Conservation (phyloP, 2,329 filamentous ascomycete species). For the Waltergamsia citrina region DNA sequence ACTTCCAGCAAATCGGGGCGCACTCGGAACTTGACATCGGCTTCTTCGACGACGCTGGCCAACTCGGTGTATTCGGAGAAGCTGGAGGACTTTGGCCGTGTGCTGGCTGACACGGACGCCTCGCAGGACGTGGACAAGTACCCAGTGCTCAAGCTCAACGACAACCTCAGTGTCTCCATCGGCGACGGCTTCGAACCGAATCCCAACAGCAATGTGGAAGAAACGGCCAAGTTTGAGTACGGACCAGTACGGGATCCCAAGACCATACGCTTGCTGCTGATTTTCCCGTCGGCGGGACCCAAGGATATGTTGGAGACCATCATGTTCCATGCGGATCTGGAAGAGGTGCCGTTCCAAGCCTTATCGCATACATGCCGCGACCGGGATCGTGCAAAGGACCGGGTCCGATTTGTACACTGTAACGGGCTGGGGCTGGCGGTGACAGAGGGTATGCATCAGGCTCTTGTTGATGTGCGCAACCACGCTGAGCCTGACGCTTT, state of each 20-base stretch:
- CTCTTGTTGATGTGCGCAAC: conserved; percentile 8
- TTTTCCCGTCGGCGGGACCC: conserved; percentile 5
- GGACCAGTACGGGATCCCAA: conserved; percentile 7
- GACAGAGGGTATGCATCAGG: conserved; percentile 6
- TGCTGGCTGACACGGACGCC: neutral
- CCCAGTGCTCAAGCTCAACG: conserved; percentile 7
- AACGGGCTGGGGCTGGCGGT: conserved; percentile 7
- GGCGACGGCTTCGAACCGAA: conserved; percentile 9
- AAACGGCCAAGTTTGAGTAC: conserved; percentile 6
- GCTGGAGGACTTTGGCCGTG: conserved; percentile 2
- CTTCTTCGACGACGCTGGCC: conserved; percentile 2
- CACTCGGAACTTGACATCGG: neutral
- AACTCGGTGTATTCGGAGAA: conserved; percentile 5
- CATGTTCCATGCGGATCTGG: conserved; percentile 9
- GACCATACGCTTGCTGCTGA: conserved; percentile 8
- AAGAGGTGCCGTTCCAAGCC: conserved; percentile 9
- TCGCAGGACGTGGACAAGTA: conserved; percentile 7
- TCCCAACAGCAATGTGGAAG: conserved; percentile 5
- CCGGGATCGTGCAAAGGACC: no score
- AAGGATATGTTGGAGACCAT: conserved; percentile 9
- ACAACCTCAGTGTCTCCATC: conserved; percentile 8
- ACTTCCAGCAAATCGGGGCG: neutral
- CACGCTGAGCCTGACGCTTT: conserved; percentile 5
- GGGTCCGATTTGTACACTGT: conserved; percentile 5
- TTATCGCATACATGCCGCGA: conserved; percentile 6